These are phyloP conservation scores for Tympanopsis confertula DNA, from an alignment of 2,329 filamentous ascomycete species.

Conservation along the genomic window DNA sequence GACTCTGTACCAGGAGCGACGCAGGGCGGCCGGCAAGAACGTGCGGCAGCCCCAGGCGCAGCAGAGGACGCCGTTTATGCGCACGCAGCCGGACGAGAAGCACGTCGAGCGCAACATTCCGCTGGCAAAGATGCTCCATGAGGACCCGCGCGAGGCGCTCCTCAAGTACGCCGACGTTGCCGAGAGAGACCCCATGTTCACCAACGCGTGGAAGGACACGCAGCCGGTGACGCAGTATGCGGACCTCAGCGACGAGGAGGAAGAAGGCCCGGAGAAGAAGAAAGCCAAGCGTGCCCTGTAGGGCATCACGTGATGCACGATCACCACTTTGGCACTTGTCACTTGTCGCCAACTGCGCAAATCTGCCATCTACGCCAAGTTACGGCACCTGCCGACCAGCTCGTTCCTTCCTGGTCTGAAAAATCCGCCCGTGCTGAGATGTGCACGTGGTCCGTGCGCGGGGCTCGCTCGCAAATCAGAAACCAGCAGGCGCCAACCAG, in stretches of 20 bases:
- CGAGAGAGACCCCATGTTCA: constrained; percentile 56
- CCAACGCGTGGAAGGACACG: constrained; percentile 53
- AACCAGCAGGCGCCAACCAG: too few relatives aligned
- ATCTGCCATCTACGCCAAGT: too few relatives aligned
- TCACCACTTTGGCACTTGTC: too few relatives aligned
- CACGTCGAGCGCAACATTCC: constrained; percentile 52
- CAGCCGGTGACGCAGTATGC: constrained; percentile 56
- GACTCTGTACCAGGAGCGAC: too few relatives aligned
- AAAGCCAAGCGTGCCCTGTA: constrained; percentile 31
- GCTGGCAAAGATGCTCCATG: constrained; percentile 55
- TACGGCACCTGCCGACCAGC: too few relatives aligned
- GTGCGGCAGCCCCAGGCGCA: constrained; percentile 78
- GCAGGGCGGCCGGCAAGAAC: too few relatives aligned
- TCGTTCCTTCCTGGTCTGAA: too few relatives aligned
- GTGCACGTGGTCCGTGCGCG: too few relatives aligned
- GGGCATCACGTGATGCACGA: too few relatives aligned
- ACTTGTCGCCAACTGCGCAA: too few relatives aligned
- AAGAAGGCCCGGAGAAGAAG: constrained; percentile 30
- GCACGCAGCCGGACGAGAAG: constrained; percentile 50
- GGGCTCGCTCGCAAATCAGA: too few relatives aligned
- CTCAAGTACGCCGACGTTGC: constrained; percentile 61
- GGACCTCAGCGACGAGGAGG: constrained; percentile 54
- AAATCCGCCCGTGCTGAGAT: too few relatives aligned
- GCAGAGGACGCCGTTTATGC: constrained; percentile 56
- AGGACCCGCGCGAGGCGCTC: constrained; percentile 55